Evolutionary conservation across 805 yeast species (phyloP), one percentile per base, ranked within the genome.

Genomic region (Grigorovia jiainica): DNA sequence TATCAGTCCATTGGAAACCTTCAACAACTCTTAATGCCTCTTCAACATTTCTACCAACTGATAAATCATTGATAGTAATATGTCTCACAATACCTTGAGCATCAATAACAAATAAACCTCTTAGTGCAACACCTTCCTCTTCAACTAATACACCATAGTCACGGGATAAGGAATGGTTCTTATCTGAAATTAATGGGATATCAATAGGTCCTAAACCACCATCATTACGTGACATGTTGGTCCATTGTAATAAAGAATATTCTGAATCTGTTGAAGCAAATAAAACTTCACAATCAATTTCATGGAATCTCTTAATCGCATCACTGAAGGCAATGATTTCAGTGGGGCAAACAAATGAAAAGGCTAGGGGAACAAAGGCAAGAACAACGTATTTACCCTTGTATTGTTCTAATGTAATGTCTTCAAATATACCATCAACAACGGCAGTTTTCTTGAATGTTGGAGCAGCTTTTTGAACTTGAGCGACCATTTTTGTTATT

Each of bases 331-430:
- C 97, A 70, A 92, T 81, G 74, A 92, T 89, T 76, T 92, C 97
- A 55, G 98, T 92, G 68, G 99, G 98, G 74, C 98, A 92, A 51
- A 92, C 97, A 58, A 92, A 92, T 47, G 99, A 92, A 89, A 92
- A 92, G 40, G 98, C 98, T 78, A 89, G 74, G 68, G 98, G 99
- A 67, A 92, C 82, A 75, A 92, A 92, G 49, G 94, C 97, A 62
- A 92, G 77, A 52, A 92, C 71, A 53, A 92, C 96, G 95, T 97
- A 92, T 72, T 92, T 86, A 63, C 98, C 98, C 74, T 82, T 81
- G 85, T 82, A 92, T 71, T 86, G 83, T 61, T 90, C 97, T 57
- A 92, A 80, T 47, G 94, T 75, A 57, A 92, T 76, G 62, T 92
- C 97, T 75, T 92, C 97, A 65, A 92, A 90, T 51, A 78, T 73